These are phyloP conservation scores for Aspergillus cavernicola DNA, from an alignment of 495 filamentous ascomycete species.

Conservation along the genomic window DNA sequence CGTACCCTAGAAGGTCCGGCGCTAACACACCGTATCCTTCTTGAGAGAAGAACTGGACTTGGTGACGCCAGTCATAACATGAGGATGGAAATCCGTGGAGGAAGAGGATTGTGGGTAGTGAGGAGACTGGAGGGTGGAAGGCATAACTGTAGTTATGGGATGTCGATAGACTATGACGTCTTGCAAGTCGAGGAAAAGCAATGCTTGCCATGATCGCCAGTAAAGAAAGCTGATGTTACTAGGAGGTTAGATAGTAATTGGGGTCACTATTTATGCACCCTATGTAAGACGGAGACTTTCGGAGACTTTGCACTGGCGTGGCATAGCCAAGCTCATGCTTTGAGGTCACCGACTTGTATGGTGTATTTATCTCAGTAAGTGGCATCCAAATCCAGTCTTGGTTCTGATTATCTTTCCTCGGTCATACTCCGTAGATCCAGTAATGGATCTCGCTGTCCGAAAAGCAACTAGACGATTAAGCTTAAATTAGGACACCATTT, in stretches of 20 bases:
- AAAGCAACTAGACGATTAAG: too few species aligned
- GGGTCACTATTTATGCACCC: not conserved
- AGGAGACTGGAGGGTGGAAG: conserved; percentile 18
- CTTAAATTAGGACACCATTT: too few species aligned
- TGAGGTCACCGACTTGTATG: not conserved
- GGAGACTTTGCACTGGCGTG: conserved; percentile 1
- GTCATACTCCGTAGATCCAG: too few species aligned
- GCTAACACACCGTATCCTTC: conserved; percentile 43
- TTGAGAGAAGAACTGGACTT: conserved; percentile 29
- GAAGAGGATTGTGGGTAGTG: conserved; percentile 34
- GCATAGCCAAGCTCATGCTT: not conserved
- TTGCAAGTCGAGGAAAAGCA: conserved; percentile 13
- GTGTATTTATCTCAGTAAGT: not conserved
- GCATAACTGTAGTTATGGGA: conserved; percentile 33
- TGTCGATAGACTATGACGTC: conserved; percentile 18
- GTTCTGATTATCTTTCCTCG: too few species aligned
- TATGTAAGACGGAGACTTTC: conserved; percentile 9
- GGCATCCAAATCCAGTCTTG: too few species aligned
- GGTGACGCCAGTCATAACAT: conserved; percentile 42
- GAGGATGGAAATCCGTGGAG: conserved; percentile 45
- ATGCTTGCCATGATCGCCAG: conserved; percentile 16
- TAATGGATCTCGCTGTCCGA: too few species aligned
- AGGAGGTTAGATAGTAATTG: not conserved
- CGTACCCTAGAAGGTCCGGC: conserved; percentile 50
- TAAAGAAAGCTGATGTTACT: not conserved